These are phyloP conservation scores for Naganishia onofrii DNA, from an alignment of 768 basidiomycete genomes.

Conservation along the genomic window DNA sequence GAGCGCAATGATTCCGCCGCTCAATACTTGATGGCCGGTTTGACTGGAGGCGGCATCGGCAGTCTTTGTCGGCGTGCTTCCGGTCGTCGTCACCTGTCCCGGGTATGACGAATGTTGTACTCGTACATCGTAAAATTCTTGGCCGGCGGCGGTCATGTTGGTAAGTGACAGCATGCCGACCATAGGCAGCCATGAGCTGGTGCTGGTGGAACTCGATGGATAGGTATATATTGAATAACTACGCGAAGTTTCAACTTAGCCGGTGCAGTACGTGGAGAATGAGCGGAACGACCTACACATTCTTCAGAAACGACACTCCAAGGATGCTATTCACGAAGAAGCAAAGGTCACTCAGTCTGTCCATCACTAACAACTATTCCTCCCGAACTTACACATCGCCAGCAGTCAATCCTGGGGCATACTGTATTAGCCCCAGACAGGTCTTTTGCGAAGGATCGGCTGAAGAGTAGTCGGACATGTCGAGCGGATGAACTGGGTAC, in stretches of 20 bases:
- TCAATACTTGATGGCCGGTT: slow-evolving; percentile 33
- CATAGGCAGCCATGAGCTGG: slow-evolving; percentile 42
- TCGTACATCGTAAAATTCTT: slow-evolving; percentile 50
- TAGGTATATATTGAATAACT: slow-evolving; percentile 35
- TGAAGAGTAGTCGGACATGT: slow-evolving; percentile 46
- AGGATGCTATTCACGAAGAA: slow-evolving; percentile 36
- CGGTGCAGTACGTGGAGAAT: background rate
- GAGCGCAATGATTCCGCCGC: slow-evolving; percentile 43
- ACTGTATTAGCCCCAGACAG: slow-evolving; percentile 50
- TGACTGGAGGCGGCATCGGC: slow-evolving; percentile 7
- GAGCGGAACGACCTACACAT: slow-evolving; percentile 38
- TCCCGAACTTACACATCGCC: slow-evolving; percentile 41
- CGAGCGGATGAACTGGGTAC: slow-evolving; percentile 48
- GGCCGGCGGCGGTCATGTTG: slow-evolving; percentile 44
- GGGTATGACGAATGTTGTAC: slow-evolving; percentile 31
- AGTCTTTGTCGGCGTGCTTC: slow-evolving; percentile 1
- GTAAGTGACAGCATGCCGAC: slow-evolving; percentile 47
- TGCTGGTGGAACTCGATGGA: slow-evolving; percentile 42
- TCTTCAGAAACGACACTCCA: slow-evolving; percentile 49
- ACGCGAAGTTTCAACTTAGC: no score
- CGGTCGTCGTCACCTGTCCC: slow-evolving; percentile 4
- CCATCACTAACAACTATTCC: background rate
- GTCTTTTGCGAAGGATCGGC: slow-evolving; percentile 40
- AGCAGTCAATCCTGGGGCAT: slow-evolving; percentile 38
- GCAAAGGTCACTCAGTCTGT: slow-evolving; percentile 1